Evolutionary conservation across 78 protist genomes (phyloP).

Genomic region (Blattamonas nauphoetae): DNA sequence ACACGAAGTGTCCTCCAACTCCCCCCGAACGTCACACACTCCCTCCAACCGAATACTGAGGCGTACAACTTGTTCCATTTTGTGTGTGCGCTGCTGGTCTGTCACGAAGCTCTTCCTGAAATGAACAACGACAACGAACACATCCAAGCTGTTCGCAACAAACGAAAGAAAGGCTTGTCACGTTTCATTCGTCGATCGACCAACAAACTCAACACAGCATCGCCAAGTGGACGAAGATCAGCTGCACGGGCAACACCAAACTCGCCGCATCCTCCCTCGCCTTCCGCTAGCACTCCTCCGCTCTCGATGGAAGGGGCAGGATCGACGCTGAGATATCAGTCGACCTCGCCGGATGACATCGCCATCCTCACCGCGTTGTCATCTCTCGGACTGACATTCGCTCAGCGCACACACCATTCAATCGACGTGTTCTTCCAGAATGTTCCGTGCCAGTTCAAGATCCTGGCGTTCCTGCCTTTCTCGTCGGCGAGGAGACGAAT

Average conservation of each 20-base stretch:
- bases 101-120: neutral
- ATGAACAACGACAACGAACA: neutral
- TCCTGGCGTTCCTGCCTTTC: neutral
- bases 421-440: neutral
- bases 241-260: no score
- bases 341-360: neutral
- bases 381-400: neutral
- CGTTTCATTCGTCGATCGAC: no score
- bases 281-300: no score
- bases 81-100: neutral
- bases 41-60: neutral
- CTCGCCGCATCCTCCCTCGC: no score
- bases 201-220: no score
- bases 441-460: neutral
- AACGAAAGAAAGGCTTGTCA: neutral
- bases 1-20: no score
- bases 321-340: no score
- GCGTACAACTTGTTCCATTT: neutral
- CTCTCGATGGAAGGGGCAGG: no score
- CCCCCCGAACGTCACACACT: no score
- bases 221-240: no score
- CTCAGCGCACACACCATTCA: neutral
- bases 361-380: neutral
- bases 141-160: neutral
- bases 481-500: neutral